Evolutionary conservation across 2,329 filamentous ascomycete genomes (phyloP).

Genomic region (Dactylellina cionopaga): DNA sequence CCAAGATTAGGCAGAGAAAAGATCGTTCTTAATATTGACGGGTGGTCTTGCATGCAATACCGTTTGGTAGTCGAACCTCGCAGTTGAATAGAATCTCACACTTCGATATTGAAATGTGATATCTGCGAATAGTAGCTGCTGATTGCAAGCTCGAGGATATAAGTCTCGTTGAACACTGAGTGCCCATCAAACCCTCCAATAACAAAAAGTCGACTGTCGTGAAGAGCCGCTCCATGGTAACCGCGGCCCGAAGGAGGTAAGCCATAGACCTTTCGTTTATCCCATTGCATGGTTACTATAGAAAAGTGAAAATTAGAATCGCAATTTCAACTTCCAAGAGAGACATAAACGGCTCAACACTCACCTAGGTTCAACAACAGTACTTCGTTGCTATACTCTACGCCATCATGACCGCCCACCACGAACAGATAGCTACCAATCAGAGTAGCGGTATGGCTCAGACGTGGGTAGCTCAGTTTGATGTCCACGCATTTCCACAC

Average conservation of each 20-base stretch:
- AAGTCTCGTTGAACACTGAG: conserved; percentile 75
- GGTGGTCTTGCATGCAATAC: not conserved
- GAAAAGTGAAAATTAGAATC: not conserved
- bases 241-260: conserved; percentile 71
- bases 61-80: not conserved
- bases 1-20: conserved; percentile 38
- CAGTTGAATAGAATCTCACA: conserved; percentile 60
- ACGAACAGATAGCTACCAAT: conserved; percentile 77
- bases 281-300: conserved; percentile 76
- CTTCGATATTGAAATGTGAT: conserved; percentile 76
- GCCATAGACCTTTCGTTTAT: conserved; percentile 73
- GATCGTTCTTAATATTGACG: conserved; percentile 17
- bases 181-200: conserved; percentile 73
- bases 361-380: conserved; percentile 70
- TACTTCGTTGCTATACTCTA: conserved; percentile 75
- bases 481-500: conserved; percentile 71
- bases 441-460: conserved; percentile 75
- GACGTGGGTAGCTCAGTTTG: conserved; percentile 70
- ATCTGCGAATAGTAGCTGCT: conserved; percentile 79
- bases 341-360: not conserved
- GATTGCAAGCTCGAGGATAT: conserved; percentile 74
- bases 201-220: conserved; percentile 72
- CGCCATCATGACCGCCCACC: conserved; percentile 75
- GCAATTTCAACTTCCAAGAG: not conserved
- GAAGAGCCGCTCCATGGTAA: conserved; percentile 73